A percentile compares a stretch with the other conserved stretches of the same genome.
These are phyloP conservation scores for Otatea glauca DNA, from an alignment of 176 grass and related monocot species.

Conservation along the genomic window DNA sequence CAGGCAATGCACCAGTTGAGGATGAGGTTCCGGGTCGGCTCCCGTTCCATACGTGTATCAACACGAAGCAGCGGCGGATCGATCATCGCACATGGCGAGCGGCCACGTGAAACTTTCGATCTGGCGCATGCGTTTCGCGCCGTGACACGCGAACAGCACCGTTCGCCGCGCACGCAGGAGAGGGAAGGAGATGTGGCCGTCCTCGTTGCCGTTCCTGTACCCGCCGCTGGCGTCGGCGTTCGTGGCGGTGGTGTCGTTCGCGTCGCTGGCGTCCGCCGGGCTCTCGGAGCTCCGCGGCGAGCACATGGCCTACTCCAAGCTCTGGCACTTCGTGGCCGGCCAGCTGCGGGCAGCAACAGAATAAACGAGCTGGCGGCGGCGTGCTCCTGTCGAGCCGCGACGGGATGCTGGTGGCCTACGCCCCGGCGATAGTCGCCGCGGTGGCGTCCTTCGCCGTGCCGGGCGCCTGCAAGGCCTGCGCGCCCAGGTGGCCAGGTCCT, in stretches of 20 bases:
- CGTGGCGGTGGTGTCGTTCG: conserved; percentile 54
- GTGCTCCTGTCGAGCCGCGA: conserved; percentile 38
- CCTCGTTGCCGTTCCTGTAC: conserved; percentile 52
- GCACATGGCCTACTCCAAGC: conserved; percentile 76
- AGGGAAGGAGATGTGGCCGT: conserved; percentile 30
- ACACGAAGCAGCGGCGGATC: too few species aligned
- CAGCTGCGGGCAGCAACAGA: not conserved
- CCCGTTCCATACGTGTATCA: too few species aligned
- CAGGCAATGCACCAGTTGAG: not conserved
- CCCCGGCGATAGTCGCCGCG: conserved; percentile 56
- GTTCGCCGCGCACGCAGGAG: too few species aligned
- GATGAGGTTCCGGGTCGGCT: not conserved
- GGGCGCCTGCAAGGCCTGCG: conserved; percentile 42
- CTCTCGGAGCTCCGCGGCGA: conserved; percentile 59
- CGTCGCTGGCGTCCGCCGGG: conserved; percentile 41
- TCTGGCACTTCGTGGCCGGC: conserved; percentile 57
- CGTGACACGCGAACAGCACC: too few species aligned
- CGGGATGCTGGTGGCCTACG: conserved; percentile 75
- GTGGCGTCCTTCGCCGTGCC: conserved; percentile 54
- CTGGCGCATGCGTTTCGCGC: too few species aligned
- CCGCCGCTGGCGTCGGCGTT: conserved; percentile 51
- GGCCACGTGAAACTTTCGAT: too few species aligned
- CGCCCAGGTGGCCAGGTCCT: too few species aligned
- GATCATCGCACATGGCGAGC: too few species aligned
- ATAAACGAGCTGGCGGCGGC: not conserved